Evolutionary conservation across 257 asterid species (phyloP), one percentile per base, ranked within the genome.

Genomic region (Dorcoceras hygrometricum): DNA sequence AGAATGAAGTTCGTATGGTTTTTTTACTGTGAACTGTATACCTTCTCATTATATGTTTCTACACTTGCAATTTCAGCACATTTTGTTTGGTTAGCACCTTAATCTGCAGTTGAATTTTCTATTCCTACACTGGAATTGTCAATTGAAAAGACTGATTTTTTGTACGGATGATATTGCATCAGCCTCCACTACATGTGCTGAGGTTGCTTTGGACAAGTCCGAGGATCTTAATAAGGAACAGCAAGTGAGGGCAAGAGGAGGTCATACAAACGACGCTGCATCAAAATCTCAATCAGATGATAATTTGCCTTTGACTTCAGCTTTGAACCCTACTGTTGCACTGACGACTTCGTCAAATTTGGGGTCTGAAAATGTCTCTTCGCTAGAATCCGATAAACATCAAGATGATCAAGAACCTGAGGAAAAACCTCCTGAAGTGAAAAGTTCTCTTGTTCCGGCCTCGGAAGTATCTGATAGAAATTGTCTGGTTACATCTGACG

Each of bases 401-500:
- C 23, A 46, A 24, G 77, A 78, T 27, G 66, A 62, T 27, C 57
- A 57, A 59, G 77, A 51, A 65, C 36, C 23, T 39, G 77, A 53
- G 23, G 23, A 24, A 29, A 58, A 65, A 69, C 72, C 54, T 53
- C 31, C 65, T 29, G 43, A 59, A 55, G 74, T 25, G 57, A 76
- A 66, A 70, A 57, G 46, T 34, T 72, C 85, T 68, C 20, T 61
- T 66, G 70, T 66, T 74, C 76, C 84, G 60, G 25, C 68, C 16
- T 70, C 71, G 5, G 67, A 69, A 66, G 48, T 63, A 56, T 59
- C 77, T 39, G 76, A 23, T 48, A 75, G 32, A 25, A 73, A 63
- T 75, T 50, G 54, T 48, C 50, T 12, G 28, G 58, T 54, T 65
- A 50, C 63, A 66, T 77, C 81, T 55, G 82, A 55, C 63, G 80